Evolutionary conservation across 768 basidiomycete genomes (phyloP), one percentile per base, ranked within the genome.

Genomic region (Trametes cinnabarina): DNA sequence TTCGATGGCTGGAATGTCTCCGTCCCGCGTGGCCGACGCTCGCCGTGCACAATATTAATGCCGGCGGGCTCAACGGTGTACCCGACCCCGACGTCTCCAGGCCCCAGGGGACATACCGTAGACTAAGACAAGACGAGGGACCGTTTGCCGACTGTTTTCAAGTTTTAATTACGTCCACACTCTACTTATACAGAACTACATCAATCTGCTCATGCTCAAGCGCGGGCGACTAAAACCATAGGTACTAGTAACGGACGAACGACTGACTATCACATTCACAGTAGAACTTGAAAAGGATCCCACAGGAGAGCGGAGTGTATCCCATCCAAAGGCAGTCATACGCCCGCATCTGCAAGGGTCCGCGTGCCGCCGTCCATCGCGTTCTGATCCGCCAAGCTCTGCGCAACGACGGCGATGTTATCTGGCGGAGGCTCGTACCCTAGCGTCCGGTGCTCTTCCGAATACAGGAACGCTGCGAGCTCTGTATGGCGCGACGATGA

Each of bases 391-490:
- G 56, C 62, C 20, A 62, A 44, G 44, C 57, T 60, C 46, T 66
- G 59, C 15, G 65, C 61, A 26, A 50, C 49, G 19, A 65, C 63
- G 9, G 64, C 61, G 49, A 66, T 53, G 46, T 55, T 65, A 54
- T 57, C 63, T 15, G 43, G 25, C 44, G 62, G 61, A 1, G 67
- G 64, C 28, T 47, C 61, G 52, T 63, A 55, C 5, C 62, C 66
- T 20, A 64, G 47, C 11, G 48, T 53, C 47, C 61, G 63, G 34
- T 64, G 63, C 43, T 67, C 68, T 28, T 63, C 62, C 15, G 61
- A 65, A 46, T 64, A 61, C 37, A 67, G 51, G 26, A 42, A 40
- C 30, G 47, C 30, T 4, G 65, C 65, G 10, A 54, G 44, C 26
- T 64, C 63, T 51, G 40, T n/a, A 32, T 6, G 15, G 11, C 17